Percentiles rank a stretch among this genome's conserved stretches.
Evolutionary conservation across 2,329 filamentous ascomycete genomes (phyloP).

Genomic region (Coniosporium tulheliwenetii): DNA sequence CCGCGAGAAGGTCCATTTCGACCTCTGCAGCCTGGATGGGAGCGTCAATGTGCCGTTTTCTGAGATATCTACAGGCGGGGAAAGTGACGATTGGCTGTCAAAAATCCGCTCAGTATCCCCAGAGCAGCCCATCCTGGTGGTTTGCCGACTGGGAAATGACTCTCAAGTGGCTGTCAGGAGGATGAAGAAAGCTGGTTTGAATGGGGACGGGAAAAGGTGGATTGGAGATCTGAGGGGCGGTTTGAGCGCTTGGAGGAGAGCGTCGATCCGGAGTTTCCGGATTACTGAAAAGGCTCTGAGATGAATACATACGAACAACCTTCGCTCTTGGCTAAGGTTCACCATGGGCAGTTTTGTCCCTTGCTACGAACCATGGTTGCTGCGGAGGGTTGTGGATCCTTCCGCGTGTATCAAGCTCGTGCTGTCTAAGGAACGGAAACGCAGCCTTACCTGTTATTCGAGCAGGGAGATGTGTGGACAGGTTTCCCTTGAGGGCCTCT

Average conservation of each 20-base stretch:
- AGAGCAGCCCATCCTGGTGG: slow-evolving; percentile 38
- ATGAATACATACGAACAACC: no score
- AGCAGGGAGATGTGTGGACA: no score
- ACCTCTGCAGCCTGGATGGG: slow-evolving; percentile 59
- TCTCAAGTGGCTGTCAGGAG: slow-evolving; percentile 55
- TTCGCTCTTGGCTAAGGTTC: no score
- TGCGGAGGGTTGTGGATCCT: no score
- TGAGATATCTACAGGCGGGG: slow-evolving; percentile 17
- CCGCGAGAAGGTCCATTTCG: slow-evolving; percentile 69
- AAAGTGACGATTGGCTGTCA: not conserved
- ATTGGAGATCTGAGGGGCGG: slow-evolving; percentile 61
- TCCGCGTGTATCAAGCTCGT: no score
- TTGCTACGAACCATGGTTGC: no score
- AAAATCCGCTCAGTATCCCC: not conserved
- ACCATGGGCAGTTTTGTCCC: no score
- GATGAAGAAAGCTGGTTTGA: slow-evolving; percentile 46
- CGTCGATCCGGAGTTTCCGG: slow-evolving; percentile 45
- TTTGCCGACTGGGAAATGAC: slow-evolving; percentile 66
- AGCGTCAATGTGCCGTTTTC: slow-evolving; percentile 64
- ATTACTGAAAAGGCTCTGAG: slow-evolving; percentile 27
- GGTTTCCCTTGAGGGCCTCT: no score
- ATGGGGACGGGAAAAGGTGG: slow-evolving; percentile 35
- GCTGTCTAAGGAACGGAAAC: no score
- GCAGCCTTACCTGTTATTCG: no score
- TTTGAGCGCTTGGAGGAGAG: slow-evolving; percentile 55